Percentiles rank a stretch among this genome's conserved stretches.
These are phyloP conservation scores for Podospora pseudoanserina DNA, from an alignment of 495 filamentous ascomycete genomes.

Conservation along the genomic window DNA sequence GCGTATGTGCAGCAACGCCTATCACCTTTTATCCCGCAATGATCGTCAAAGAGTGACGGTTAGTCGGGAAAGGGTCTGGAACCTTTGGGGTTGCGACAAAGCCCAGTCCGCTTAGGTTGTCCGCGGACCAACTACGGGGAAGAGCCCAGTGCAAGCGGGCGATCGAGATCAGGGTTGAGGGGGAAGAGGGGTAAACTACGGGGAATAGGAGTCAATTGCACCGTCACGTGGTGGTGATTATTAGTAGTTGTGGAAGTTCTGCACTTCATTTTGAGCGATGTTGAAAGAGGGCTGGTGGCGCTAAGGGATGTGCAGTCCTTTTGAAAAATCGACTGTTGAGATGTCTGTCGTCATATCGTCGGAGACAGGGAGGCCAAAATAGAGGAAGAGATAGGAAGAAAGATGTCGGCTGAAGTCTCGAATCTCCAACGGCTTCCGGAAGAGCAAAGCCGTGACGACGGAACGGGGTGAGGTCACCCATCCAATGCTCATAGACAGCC, in stretches of 20 bases:
- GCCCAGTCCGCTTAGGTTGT: not conserved
- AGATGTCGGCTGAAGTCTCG: not conserved
- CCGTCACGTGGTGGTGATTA: not conserved
- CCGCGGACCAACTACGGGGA: not conserved
- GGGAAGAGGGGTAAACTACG: not conserved
- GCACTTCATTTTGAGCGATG: not conserved
- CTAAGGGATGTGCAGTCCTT: not conserved
- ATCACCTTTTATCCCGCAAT: not conserved
- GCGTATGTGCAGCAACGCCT: not conserved
- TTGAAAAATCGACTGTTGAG: not conserved
- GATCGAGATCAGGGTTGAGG: not conserved
- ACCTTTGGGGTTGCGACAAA: not conserved
- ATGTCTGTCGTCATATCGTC: not conserved
- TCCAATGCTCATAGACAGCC: not conserved
- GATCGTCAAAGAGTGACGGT: not conserved
- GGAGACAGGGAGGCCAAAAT: not conserved
- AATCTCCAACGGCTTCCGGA: not conserved
- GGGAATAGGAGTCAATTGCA: not conserved
- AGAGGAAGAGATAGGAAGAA: not conserved
- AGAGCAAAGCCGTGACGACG: not conserved
- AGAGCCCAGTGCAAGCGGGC: not conserved
- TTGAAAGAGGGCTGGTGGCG: not conserved
- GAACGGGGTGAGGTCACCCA: not conserved
- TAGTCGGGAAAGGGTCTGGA: not conserved
- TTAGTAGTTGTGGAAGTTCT: not conserved